A percentile compares a stretch with the other conserved stretches of the same genome.
These are phyloP conservation scores for Aspergillus transmontanensis DNA, from an alignment of 2,329 filamentous ascomycete species.

Conservation along the genomic window DNA sequence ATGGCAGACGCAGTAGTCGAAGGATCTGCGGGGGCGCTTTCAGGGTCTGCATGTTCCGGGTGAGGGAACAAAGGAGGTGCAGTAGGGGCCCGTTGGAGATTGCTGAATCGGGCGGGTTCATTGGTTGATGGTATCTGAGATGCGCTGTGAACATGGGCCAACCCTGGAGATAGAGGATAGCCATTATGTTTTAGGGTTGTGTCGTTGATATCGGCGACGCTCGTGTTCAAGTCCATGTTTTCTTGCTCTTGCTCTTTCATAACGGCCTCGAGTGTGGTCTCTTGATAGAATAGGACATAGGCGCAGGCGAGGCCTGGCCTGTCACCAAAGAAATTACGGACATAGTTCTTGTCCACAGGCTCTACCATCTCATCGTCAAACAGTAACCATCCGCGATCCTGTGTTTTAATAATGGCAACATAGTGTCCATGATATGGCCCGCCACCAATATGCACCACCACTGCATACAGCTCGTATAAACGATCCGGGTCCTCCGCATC, in stretches of 20 bases:
- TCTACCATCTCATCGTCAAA: slow-evolving; percentile 99
- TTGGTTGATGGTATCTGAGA: slow-evolving; percentile 37
- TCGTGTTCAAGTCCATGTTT: slow-evolving; percentile 50
- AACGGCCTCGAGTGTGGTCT: slow-evolving; percentile 72
- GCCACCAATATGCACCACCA: slow-evolving; percentile 95
- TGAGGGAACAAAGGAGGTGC: slow-evolving; percentile 52
- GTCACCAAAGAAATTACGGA: slow-evolving; percentile 96
- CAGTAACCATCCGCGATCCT: slow-evolving; percentile 91
- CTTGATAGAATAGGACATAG: slow-evolving; percentile 97
- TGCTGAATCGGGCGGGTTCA: slow-evolving; percentile 36
- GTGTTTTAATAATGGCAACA: slow-evolving; percentile 95
- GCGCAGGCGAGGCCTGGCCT: slow-evolving; percentile 88
- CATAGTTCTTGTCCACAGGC: slow-evolving; percentile 93
- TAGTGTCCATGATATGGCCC: slow-evolving; percentile 98
- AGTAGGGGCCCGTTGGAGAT: slow-evolving; percentile 44
- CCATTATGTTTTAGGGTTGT: slow-evolving; percentile 35
- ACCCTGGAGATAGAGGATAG: slow-evolving; percentile 29
- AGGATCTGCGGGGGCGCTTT: slow-evolving; percentile 27
- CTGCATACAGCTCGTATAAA: slow-evolving; percentile 93
- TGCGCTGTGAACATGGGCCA: slow-evolving; percentile 45
- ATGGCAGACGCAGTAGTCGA: slow-evolving; percentile 1
- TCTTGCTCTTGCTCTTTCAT: slow-evolving; percentile 82
- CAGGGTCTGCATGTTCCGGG: slow-evolving; percentile 32
- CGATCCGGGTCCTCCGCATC: slow-evolving; percentile 92
- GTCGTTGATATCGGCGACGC: slow-evolving; percentile 52